Percentiles rank a stretch among this genome's conserved stretches.
phyloP scores from a whole-genome alignment of 2,329 filamentous ascomycete species.

The Trichophaea hybrida region DNA sequence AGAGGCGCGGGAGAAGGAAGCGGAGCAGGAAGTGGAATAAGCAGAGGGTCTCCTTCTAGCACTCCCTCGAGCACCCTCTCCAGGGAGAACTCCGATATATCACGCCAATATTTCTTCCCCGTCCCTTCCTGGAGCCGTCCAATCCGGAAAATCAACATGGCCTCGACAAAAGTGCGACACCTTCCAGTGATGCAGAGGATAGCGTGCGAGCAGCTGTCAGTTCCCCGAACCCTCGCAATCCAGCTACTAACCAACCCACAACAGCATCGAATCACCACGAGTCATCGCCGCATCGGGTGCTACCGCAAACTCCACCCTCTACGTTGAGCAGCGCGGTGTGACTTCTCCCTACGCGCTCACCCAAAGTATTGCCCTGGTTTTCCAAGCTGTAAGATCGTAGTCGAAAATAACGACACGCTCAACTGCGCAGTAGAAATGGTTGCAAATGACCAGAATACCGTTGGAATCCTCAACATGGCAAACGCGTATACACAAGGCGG shows the following conservation, averaged over 20 bases:
- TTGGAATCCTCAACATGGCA: conserved; percentile 54
- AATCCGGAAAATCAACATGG: not conserved
- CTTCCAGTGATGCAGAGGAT: not conserved
- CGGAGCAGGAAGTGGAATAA: not conserved
- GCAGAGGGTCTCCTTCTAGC: not conserved
- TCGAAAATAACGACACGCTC: not conserved
- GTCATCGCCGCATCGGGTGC: not conserved
- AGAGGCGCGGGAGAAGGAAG: not conserved
- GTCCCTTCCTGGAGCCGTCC: not conserved
- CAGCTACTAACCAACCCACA: not conserved
- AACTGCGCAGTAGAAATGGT: not conserved
- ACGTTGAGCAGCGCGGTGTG: not conserved
- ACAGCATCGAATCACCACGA: not conserved
- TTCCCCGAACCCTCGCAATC: not conserved
- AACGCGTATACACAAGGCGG: conserved; percentile 45
- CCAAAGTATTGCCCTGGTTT: not conserved
- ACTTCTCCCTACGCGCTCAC: not conserved
- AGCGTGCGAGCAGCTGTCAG: not conserved
- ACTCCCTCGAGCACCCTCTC: not conserved
- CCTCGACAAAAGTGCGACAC: not conserved
- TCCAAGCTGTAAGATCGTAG: not conserved
- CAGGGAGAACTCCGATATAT: not conserved
- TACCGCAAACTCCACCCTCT: not conserved
- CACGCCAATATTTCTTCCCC: not conserved
- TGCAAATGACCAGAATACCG: conserved; percentile 22